Evolutionary conservation across 495 filamentous ascomycete species (phyloP).

Genomic region (Podospora anserina): DNA sequence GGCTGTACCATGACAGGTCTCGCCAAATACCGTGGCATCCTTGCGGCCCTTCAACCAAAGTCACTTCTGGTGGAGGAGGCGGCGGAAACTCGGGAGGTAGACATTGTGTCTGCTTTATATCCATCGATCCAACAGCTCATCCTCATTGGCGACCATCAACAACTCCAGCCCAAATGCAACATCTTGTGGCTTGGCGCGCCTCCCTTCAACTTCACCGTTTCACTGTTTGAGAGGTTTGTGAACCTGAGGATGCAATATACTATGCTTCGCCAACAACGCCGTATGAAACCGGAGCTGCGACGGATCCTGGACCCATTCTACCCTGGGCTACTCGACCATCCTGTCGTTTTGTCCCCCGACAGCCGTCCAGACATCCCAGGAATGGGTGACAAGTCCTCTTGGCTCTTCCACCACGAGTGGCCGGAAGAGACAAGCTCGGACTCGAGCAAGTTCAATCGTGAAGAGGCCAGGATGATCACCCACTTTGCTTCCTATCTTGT

Average conservation of each 20-base stretch:
- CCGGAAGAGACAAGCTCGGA: conserved; percentile 62
- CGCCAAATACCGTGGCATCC: conserved; percentile 77
- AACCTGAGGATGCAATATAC: conserved; percentile 62
- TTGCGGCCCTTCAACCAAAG: conserved; percentile 66
- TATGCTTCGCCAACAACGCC: conserved; percentile 62
- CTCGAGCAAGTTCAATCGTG: conserved; percentile 66
- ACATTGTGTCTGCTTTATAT: conserved; percentile 53
- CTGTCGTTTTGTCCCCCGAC: conserved; percentile 50
- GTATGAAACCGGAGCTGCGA: conserved; percentile 70
- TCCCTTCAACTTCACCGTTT: conserved; percentile 55
- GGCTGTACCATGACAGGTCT: conserved; percentile 67
- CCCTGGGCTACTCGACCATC: conserved; percentile 64
- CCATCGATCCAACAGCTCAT: conserved; percentile 55
- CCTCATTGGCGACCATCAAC: conserved; percentile 55
- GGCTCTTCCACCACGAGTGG: conserved; percentile 71
- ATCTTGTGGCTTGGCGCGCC: conserved; percentile 67
- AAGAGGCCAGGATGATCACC: conserved; percentile 76
- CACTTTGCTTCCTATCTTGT: conserved; percentile 69
- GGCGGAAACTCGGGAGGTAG: conserved; percentile 54
- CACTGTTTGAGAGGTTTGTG: conserved; percentile 62
- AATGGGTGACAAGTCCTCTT: conserved; percentile 68
- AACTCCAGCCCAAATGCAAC: conserved; percentile 48
- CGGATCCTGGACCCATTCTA: conserved; percentile 62
- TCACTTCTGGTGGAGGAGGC: conserved; percentile 58
- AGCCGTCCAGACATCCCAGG: conserved; percentile 63